Percentiles rank a stretch among this genome's conserved stretches.
These are phyloP conservation scores for Flaveria robusta DNA, from an alignment of 129 eudicot species.

Conservation along the genomic window DNA sequence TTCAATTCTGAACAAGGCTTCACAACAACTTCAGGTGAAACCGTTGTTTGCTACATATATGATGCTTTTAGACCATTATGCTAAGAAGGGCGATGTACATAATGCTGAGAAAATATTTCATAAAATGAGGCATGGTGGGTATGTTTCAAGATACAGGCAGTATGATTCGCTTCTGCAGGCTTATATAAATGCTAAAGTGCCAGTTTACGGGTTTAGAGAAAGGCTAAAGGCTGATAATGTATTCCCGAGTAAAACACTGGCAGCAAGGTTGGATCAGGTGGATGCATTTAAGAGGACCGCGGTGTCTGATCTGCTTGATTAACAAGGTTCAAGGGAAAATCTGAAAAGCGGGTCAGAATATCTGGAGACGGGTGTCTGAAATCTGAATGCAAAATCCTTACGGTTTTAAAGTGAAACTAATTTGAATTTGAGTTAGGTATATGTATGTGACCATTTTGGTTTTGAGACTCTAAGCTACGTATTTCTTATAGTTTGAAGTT, in stretches of 20 bases:
- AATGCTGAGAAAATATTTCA: slow-evolving; percentile 72
- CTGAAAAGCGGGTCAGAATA: background rate
- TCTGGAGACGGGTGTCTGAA: background rate
- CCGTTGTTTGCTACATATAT: slow-evolving; percentile 53
- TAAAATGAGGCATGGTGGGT: slow-evolving; percentile 67
- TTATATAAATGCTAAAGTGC: slow-evolving; percentile 61
- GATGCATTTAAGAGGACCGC: slow-evolving; percentile 66
- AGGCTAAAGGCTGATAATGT: slow-evolving; percentile 80
- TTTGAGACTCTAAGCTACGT: background rate
- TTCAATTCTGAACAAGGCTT: slow-evolving; percentile 54
- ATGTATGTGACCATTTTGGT: background rate
- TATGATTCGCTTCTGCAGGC: slow-evolving; percentile 56
- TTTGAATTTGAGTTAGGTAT: background rate
- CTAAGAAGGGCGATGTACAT: slow-evolving; percentile 72
- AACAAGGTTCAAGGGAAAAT: slow-evolving; percentile 28
- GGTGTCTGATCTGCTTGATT: slow-evolving; percentile 65
- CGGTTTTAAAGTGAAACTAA: background rate
- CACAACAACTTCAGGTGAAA: slow-evolving; percentile 34
- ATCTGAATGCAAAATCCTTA: background rate
- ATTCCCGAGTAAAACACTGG: slow-evolving; percentile 51
- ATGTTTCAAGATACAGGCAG: slow-evolving; percentile 41
- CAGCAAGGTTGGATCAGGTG: slow-evolving; percentile 41
- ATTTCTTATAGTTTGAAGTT: background rate
- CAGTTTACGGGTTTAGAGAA: slow-evolving; percentile 75
- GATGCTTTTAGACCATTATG: slow-evolving; percentile 59